Percentiles rank a stretch among this genome's conserved stretches.
phyloP scores from a whole-genome alignment of 371 early-diverging fungal species.

The Rhizopus stolonifer region DNA sequence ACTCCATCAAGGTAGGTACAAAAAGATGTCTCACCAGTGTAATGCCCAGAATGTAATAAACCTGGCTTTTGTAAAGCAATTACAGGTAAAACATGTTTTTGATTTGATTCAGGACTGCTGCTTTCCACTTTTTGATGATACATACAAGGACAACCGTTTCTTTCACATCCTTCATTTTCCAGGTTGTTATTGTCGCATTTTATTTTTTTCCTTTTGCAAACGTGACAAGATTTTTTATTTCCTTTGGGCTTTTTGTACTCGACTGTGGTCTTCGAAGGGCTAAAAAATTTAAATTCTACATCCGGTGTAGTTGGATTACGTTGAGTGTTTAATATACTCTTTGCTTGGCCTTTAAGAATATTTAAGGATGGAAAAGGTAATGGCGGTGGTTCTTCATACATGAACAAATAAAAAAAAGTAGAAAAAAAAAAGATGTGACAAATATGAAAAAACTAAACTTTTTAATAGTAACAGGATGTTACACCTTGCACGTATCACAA shows the following conservation, averaged over 20 bases:
- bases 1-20: constrained; percentile 11
- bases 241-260: constrained; percentile 3
- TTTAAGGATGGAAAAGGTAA: constrained; percentile 23
- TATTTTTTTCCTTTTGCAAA: constrained; percentile 20
- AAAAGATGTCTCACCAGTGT: constrained; percentile 25
- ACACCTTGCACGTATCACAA: constrained; percentile 1
- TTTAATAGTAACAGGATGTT: background rate
- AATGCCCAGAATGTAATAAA: constrained; percentile 18
- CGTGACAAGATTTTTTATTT: constrained; percentile 16
- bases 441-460: background rate
- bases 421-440: background rate
- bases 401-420: constrained; percentile 3
- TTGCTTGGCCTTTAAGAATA: constrained; percentile 12
- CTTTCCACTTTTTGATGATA: constrained; percentile 15
- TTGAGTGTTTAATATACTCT: constrained; percentile 10
- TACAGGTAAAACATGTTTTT: constrained; percentile 8
- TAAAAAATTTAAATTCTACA: constrained; percentile 11
- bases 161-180: constrained; percentile 15
- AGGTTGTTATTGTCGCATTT: constrained; percentile 19
- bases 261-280: background rate
- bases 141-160: constrained; percentile 11
- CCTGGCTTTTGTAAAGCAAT: constrained; percentile 25
- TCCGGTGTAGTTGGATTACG: constrained; percentile 17
- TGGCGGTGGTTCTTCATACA: constrained; percentile 17
- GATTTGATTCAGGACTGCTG: background rate